Conservation (phyloP, 805 yeast genomes). For the Candida endomychidarum region DNA sequence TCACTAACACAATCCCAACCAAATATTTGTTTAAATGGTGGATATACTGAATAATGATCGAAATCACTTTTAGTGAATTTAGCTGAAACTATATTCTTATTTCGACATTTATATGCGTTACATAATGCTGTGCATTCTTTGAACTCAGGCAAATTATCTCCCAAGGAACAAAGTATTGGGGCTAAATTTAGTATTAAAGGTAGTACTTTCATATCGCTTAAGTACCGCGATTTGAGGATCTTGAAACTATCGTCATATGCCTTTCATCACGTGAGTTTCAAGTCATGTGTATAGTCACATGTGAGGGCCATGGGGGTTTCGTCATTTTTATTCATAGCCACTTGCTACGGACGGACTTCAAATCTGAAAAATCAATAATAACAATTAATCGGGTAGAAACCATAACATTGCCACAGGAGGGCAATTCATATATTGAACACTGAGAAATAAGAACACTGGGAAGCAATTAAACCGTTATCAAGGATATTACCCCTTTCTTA, state of each 20-base stretch:
- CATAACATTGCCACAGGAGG: too few relatives aligned
- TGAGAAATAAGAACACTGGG: too few relatives aligned
- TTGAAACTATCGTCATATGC: too few relatives aligned
- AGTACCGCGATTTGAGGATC: not conserved
- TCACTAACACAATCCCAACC: constrained; percentile 38
- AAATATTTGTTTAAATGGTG: constrained; percentile 21
- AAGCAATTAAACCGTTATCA: too few relatives aligned
- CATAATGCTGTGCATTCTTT: constrained; percentile 27
- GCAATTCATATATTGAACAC: too few relatives aligned
- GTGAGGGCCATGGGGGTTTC: too few relatives aligned
- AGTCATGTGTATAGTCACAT: too few relatives aligned
- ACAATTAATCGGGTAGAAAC: too few relatives aligned
- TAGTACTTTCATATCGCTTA: not conserved
- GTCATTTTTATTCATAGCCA: too few relatives aligned
- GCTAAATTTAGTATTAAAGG: not conserved
- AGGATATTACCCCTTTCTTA: not conserved
- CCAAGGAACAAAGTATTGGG: constrained; percentile 16
- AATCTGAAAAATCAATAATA: too few relatives aligned
- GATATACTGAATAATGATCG: constrained; percentile 14
- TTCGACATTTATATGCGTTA: constrained; percentile 19
- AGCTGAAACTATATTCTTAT: constrained; percentile 5
- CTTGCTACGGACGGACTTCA: too few relatives aligned
- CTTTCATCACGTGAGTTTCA: too few relatives aligned
- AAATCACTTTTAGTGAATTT: constrained; percentile 14
- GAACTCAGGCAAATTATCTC: constrained; percentile 34